Evolutionary conservation across 768 basidiomycete genomes (phyloP).

Genomic region (Termitomyces sp.): DNA sequence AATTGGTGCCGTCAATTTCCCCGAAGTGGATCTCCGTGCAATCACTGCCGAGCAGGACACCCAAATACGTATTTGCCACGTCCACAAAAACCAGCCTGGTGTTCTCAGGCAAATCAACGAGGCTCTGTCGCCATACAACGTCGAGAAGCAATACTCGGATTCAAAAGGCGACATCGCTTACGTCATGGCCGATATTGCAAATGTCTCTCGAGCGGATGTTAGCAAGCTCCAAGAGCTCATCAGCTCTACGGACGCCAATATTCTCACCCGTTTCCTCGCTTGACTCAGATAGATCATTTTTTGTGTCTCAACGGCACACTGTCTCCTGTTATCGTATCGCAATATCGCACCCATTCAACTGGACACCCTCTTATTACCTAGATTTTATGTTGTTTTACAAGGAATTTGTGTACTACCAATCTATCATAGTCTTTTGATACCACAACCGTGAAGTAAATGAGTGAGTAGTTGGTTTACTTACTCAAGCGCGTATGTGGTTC

Average conservation of each 20-base stretch:
- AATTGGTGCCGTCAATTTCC: conserved; percentile 95
- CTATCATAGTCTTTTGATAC: conserved; percentile 14
- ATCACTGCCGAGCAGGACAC: conserved; percentile 81
- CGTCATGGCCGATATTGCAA: conserved; percentile 94
- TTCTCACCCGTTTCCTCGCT: conserved; percentile 83
- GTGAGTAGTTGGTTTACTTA: too few species aligned
- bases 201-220: conserved; percentile 80
- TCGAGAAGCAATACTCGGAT: conserved; percentile 99
- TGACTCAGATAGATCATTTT: conserved; percentile 22
- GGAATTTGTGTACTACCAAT: conserved; percentile 20
- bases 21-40: conserved; percentile 93
- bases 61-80: conserved; percentile 88
- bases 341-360: conserved; percentile 47
- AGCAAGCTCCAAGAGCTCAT: conserved; percentile 76
- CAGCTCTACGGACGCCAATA: conserved; percentile 77
- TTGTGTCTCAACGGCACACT: conserved; percentile 13
- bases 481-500: conserved; percentile 13
- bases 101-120: conserved; percentile 95
- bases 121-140: conserved; percentile 90
- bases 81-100: conserved; percentile 94
- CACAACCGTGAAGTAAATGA: neutral
- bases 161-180: conserved; percentile 92
- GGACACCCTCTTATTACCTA: conserved; percentile 25
- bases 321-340: conserved; percentile 18
- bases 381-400: conserved; percentile 21